Conservation (phyloP, 2,329 filamentous ascomycete species). For the Penicillium psychrosexuale region DNA sequence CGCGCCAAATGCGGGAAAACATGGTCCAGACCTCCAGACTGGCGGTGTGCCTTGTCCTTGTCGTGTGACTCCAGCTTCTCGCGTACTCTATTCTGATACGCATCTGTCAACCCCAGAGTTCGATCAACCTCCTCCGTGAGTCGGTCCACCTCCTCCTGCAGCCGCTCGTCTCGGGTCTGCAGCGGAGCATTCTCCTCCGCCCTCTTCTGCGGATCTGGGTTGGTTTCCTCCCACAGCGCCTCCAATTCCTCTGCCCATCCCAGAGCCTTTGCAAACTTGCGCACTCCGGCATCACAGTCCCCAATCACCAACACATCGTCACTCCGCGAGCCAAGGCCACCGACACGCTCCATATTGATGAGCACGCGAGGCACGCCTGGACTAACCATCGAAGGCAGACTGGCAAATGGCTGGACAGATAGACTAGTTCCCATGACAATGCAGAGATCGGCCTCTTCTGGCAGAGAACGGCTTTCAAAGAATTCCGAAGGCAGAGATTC, state of each 20-base stretch:
- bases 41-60: conserved; percentile 4
- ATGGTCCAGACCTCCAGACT: conserved; percentile 29
- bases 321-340: conserved; percentile 68
- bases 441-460: conserved; percentile 66
- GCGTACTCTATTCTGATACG: conserved; percentile 44
- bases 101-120: conserved; percentile 50
- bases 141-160: conserved; percentile 58
- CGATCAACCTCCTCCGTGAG: conserved; percentile 58
- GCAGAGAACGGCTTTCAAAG: conserved; percentile 56
- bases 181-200: conserved; percentile 36
- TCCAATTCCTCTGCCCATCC: conserved; percentile 88
- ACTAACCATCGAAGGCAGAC: conserved; percentile 63
- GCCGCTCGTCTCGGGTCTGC: conserved; percentile 53
- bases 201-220: conserved; percentile 58
- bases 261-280: conserved; percentile 71
- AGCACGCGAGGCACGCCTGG: conserved; percentile 70
- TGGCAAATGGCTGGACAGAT: conserved; percentile 83
- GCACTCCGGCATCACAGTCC: conserved; percentile 78
- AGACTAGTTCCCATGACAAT: conserved; percentile 89
- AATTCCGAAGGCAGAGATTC: conserved; percentile 68
- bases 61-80: conserved; percentile 27
- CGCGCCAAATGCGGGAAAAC: conserved; percentile 37
- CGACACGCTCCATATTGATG: conserved; percentile 83
- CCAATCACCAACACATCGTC: conserved; percentile 85
- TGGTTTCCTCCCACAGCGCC: conserved; percentile 65